phyloP scores from a whole-genome alignment of 2,329 filamentous ascomycete genomes.

The Rhexocercosporidium sp. region DNA sequence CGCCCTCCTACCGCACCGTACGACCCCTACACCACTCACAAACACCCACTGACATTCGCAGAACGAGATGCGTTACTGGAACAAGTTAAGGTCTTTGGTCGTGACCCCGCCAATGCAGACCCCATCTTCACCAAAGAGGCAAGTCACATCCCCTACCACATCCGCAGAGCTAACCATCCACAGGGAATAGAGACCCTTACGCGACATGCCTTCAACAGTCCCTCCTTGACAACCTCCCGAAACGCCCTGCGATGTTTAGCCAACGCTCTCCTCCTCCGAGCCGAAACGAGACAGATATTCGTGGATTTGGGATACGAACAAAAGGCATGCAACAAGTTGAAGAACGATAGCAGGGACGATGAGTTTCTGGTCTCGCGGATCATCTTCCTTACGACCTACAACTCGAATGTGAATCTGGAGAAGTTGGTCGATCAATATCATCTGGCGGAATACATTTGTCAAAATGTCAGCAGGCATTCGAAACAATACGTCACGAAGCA shows the following conservation, averaged over 20 bases:
- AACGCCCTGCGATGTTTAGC: conserved; percentile 83
- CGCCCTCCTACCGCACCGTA: conserved; percentile 64
- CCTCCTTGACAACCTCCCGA: conserved; percentile 66
- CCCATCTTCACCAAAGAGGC: conserved; percentile 85
- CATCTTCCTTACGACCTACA: conserved; percentile 81
- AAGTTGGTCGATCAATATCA: conserved; percentile 68
- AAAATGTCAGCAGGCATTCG: conserved; percentile 74
- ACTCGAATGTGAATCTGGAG: conserved; percentile 69
- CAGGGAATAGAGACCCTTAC: conserved; percentile 78
- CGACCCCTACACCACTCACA: conserved; percentile 38
- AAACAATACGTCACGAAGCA: conserved; percentile 51
- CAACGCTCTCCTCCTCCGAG: conserved; percentile 78
- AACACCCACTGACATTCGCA: conserved; percentile 43
- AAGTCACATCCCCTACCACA: conserved; percentile 38
- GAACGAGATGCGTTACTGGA: conserved; percentile 67
- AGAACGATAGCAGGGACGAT: conserved; percentile 77
- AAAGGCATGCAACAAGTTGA: conserved; percentile 73
- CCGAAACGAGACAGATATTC: conserved; percentile 72
- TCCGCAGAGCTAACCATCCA: conserved; percentile 27
- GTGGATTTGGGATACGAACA: conserved; percentile 71
- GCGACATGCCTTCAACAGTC: conserved; percentile 73
- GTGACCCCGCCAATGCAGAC: conserved; percentile 72
- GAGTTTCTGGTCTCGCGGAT: conserved; percentile 86
- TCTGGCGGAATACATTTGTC: conserved; percentile 70
- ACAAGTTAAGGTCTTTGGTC: conserved; percentile 79